Percentiles rank a stretch among this genome's conserved stretches.
Evolutionary conservation across 2,329 filamentous ascomycete genomes (phyloP).

Genomic region (Orbilia blumenaviensis): DNA sequence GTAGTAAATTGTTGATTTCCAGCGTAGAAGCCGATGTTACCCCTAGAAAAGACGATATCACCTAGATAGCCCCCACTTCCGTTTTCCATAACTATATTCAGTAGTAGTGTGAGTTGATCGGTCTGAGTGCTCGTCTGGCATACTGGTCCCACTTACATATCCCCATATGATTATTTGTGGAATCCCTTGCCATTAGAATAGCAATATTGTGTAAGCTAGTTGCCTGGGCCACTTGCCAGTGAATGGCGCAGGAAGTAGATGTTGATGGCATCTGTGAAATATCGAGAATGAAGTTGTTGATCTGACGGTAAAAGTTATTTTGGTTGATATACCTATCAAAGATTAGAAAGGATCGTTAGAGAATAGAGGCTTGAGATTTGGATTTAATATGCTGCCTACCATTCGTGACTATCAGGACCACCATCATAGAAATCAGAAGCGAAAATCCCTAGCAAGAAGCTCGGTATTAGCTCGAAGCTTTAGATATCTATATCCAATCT

Average conservation of each 20-base stretch:
- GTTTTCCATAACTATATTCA: conserved; percentile 68
- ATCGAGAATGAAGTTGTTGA: conserved; percentile 74
- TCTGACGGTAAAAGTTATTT: conserved; percentile 72
- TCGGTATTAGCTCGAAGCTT: conserved; percentile 57
- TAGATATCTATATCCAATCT: too few relatives aligned
- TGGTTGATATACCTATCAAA: conserved; percentile 59
- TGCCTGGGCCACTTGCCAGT: conserved; percentile 73
- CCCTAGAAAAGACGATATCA: conserved; percentile 67
- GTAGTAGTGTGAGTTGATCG: too few relatives aligned
- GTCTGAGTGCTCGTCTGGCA: background rate
- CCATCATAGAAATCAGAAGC: too few relatives aligned
- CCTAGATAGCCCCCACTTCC: conserved; percentile 49
- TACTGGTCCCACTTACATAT: background rate
- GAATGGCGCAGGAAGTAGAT: conserved; percentile 64
- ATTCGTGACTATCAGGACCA: conserved; percentile 64
- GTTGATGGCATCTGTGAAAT: conserved; percentile 60
- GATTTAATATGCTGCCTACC: too few relatives aligned
- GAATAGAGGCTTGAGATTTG: too few relatives aligned
- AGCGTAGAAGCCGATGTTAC: conserved; percentile 64
- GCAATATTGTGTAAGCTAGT: conserved; percentile 63
- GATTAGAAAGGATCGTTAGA: too few relatives aligned
- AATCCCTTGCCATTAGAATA: background rate
- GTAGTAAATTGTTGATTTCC: conserved; percentile 64
- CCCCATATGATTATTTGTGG: background rate
- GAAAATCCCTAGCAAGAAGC: background rate